Evolutionary conservation across 257 asterid species (phyloP), one percentile per base, ranked within the genome.

Genomic region (Nicotiana sylvestris): DNA sequence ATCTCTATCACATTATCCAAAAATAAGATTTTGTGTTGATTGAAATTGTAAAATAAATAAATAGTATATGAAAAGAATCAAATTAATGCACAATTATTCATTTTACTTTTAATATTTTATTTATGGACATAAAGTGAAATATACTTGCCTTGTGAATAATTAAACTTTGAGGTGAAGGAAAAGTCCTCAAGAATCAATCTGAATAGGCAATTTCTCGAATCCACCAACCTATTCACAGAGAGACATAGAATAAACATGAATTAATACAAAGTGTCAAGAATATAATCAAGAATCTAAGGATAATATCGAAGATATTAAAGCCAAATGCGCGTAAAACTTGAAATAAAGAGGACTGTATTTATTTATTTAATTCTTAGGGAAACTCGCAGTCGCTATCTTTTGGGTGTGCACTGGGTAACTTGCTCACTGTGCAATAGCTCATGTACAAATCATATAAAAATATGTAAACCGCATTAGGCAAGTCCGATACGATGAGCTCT

Each of bases 141-240:
- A 74, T 74, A 74, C 80, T 74, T 74, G 80, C 80, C 80, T 74
- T 74, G 79, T 25, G 61, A 43, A 43, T 8, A 43, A 8, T 43
- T 43, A 43, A 43, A 49, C 43, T 1, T 51, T 46, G 30, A 49
- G 64, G 29, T 49, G 80, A 49, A 74, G 80, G 17, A 6, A 27
- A 74, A 74, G 62, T 74, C 80, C 39, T 49, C 64, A 55, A 74
- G 80, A 51, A 74, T 74, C 43, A 49, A 66, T 66, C 17, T 11
- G 3, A 17, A 46, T 5, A 13, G 1, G 6, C 62, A 49, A 46
- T 74, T 25, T 25, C 79, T 74, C 18, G 9, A 74, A 27, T 74
- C 80, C 80, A 53, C 18, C 58, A 43, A 72, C 27, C 1, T 70
- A 43, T 43, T 18, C 18, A 37, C 56, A 39, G 1, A n/a, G 8